phyloP scores from a whole-genome alignment of 1,139 yeast genomes.

The Meyerozyma carpophila region DNA sequence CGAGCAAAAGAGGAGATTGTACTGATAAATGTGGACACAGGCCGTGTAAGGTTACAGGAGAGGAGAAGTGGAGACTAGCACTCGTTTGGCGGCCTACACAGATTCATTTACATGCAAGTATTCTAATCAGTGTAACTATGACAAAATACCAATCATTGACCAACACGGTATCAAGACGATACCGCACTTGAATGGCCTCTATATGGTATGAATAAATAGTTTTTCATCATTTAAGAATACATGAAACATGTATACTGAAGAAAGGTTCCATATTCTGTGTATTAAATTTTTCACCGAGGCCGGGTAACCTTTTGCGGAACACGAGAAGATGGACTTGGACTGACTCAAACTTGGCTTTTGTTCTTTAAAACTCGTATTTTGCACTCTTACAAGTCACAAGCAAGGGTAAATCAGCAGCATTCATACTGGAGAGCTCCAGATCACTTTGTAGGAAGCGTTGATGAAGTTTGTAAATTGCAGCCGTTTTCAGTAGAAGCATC shows the following conservation, averaged over 20 bases:
- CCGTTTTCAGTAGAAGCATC: no score
- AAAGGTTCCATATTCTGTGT: not conserved
- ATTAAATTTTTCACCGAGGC: not conserved
- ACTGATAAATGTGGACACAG: not conserved
- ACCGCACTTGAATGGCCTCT: not conserved
- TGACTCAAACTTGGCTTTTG: not conserved
- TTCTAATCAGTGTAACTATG: slow-evolving; percentile 4
- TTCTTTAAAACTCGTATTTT: not conserved
- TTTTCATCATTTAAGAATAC: slow-evolving; percentile 1
- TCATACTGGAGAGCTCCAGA: no score
- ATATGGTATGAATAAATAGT: slow-evolving; percentile 1
- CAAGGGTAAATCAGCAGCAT: no score
- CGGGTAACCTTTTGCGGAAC: not conserved
- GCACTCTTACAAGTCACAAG: no score
- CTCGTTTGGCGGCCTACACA: no score
- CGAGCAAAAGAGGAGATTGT: not conserved
- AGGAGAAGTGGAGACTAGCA: no score
- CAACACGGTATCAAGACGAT: slow-evolving; percentile 2
- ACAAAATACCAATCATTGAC: slow-evolving; percentile 3
- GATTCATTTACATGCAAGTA: not conserved
- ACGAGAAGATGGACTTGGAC: no score
- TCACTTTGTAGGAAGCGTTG: no score
- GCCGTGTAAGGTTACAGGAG: no score
- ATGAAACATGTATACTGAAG: not conserved
- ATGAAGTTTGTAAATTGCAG: no score